phyloP scores from a whole-genome alignment of 805 yeast genomes.

The Hermanozyma aechmeae region DNA sequence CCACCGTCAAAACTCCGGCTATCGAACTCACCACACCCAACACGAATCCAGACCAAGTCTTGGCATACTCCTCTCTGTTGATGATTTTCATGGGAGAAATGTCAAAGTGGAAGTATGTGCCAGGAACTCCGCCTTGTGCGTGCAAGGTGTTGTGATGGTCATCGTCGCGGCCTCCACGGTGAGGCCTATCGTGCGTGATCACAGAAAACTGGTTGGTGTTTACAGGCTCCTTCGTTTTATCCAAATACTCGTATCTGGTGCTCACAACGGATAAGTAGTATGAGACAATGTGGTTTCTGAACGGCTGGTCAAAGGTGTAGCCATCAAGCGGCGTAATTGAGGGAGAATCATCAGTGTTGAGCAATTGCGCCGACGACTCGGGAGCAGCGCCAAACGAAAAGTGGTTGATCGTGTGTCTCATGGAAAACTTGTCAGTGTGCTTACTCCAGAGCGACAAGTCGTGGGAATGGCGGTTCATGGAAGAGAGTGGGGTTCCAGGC shows the following conservation, averaged over 20 bases:
- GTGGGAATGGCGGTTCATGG: constrained; percentile 62
- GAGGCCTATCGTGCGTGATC: constrained; percentile 79
- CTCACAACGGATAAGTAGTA: constrained; percentile 88
- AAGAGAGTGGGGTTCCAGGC: constrained; percentile 74
- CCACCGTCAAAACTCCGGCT: constrained; percentile 91
- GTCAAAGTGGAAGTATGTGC: constrained; percentile 79
- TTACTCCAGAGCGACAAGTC: constrained; percentile 68
- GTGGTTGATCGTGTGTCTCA: constrained; percentile 72
- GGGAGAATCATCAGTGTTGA: constrained; percentile 16
- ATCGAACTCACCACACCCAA: constrained; percentile 79
- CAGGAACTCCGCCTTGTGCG: constrained; percentile 83
- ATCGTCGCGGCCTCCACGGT: constrained; percentile 78
- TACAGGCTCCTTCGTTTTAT: constrained; percentile 31
- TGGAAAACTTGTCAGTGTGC: constrained; percentile 49
- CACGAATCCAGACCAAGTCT: constrained; percentile 75
- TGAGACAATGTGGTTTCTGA: constrained; percentile 56
- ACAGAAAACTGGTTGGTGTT: constrained; percentile 90
- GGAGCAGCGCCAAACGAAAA: constrained; percentile 72
- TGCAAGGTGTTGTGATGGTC: constrained; percentile 86
- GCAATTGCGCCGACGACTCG: constrained; percentile 13
- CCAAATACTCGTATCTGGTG: constrained; percentile 67
- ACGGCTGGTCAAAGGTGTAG: constrained; percentile 24
- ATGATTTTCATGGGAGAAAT: constrained; percentile 89
- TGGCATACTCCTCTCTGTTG: constrained; percentile 64
- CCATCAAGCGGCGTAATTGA: constrained; percentile 67